A percentile compares a stretch with the other conserved stretches of the same genome.
These are phyloP conservation scores for Eimeria acervulina DNA, from an alignment of 169 alveolate genomes.

Conservation along the genomic window DNA sequence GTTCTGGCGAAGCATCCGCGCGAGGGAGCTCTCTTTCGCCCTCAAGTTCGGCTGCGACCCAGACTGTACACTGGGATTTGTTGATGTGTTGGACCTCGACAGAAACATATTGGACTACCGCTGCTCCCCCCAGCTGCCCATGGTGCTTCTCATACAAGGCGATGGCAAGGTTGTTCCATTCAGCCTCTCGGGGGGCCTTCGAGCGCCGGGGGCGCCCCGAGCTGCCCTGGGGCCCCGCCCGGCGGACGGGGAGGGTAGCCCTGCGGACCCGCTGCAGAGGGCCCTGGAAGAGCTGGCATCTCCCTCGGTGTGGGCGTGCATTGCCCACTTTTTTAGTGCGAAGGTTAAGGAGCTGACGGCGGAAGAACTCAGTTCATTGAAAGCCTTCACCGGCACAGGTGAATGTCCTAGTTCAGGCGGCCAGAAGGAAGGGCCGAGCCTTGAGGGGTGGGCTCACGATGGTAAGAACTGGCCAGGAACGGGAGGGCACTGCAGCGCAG, in stretches of 20 bases:
- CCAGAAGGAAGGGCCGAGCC: not conserved
- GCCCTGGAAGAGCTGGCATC: slow-evolving; percentile 68
- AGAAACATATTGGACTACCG: slow-evolving; percentile 78
- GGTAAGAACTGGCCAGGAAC: not conserved
- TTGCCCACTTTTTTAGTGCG: slow-evolving; percentile 33
- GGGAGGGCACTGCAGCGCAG: not conserved
- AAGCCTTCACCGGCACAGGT: not conserved
- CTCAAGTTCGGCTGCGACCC: slow-evolving; percentile 81
- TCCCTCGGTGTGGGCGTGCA: slow-evolving; percentile 66
- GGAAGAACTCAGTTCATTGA: slow-evolving; percentile 46
- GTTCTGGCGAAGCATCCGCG: slow-evolving; percentile 84
- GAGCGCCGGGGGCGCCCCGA: slow-evolving; percentile 42
- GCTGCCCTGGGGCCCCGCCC: slow-evolving; percentile 46
- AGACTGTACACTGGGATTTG: slow-evolving; percentile 59
- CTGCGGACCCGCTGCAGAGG: slow-evolving; percentile 71
- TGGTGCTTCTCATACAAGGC: slow-evolving; percentile 82
- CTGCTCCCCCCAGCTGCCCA: slow-evolving; percentile 80
- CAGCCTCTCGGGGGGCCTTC: slow-evolving; percentile 46
- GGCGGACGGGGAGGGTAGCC: slow-evolving; percentile 1
- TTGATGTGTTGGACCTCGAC: slow-evolving; percentile 84
- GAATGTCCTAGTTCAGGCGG: not conserved
- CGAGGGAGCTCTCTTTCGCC: slow-evolving; percentile 85
- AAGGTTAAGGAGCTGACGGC: slow-evolving; percentile 63
- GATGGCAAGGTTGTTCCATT: slow-evolving; percentile 75
- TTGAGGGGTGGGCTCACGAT: not conserved